Evolutionary conservation across 805 yeast genomes (phyloP).

Genomic region (Huiozyma sinensis): DNA sequence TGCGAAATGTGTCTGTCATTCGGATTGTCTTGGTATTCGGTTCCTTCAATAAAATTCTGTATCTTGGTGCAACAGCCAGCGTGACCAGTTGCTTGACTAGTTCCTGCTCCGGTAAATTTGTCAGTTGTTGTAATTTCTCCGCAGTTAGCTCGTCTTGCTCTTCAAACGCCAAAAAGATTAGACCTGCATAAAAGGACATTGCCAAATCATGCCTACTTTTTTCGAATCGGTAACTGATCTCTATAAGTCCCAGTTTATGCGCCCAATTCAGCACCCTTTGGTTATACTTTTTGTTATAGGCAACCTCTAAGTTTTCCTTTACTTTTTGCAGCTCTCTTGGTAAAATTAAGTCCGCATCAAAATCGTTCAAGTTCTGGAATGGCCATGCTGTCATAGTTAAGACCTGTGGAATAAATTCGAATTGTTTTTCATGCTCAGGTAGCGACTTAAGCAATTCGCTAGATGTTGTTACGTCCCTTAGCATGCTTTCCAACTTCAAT

Average conservation of each 20-base stretch:
- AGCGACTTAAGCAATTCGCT: slow-evolving; percentile 26
- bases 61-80: slow-evolving; percentile 71
- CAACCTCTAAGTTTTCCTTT: slow-evolving; percentile 38
- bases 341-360: slow-evolving; percentile 26
- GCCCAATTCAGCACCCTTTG: slow-evolving; percentile 69
- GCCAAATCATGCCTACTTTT: slow-evolving; percentile 65
- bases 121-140: slow-evolving; percentile 50
- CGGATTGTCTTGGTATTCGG: slow-evolving; percentile 70
- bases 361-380: slow-evolving; percentile 30
- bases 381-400: slow-evolving; percentile 65
- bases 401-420: slow-evolving; percentile 40
- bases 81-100: slow-evolving; percentile 71
- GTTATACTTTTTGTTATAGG: slow-evolving; percentile 40
- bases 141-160: slow-evolving; percentile 42
- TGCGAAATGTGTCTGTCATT: slow-evolving; percentile 48
- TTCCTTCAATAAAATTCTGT: slow-evolving; percentile 58
- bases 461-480: slow-evolving; percentile 61
- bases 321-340: slow-evolving; percentile 37
- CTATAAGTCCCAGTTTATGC: slow-evolving; percentile 74
- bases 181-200: slow-evolving; percentile 72
- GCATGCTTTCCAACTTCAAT: slow-evolving; percentile 76
- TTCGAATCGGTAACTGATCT: slow-evolving; percentile 59
- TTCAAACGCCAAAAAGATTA: slow-evolving; percentile 64
- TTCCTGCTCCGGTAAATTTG: slow-evolving; percentile 66
- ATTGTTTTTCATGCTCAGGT: slow-evolving; percentile 9